Evolutionary conservation across 2,329 filamentous ascomycete species (phyloP), one percentile per base, ranked within the genome.

Genomic region (Fusarium beomiforme): DNA sequence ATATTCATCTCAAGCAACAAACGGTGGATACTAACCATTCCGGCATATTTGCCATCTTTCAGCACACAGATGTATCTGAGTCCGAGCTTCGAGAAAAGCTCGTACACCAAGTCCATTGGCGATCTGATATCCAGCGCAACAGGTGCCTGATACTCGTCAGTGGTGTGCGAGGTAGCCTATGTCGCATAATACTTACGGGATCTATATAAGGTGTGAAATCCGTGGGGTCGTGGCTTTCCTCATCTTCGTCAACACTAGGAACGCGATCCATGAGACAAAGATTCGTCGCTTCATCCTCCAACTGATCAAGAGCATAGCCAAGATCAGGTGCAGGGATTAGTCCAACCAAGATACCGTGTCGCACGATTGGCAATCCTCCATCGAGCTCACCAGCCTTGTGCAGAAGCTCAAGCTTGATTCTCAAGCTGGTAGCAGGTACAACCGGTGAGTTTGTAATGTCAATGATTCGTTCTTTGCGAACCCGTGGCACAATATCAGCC

Each of bases 191-290:
- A 82, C 89, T 76, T 82, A 92, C 91, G 19, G 94, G 93, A 78
- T 99, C 96, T 79, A 99, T 97, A 76, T 92, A 98, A 5, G 88
- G 90, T 1, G 94, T 97, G 69, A 98, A 97, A 77, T 98, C 93
- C 0, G 92, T 94, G 5, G 91, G 92, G 68, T 93, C 90, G 4
- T 82, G 85, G 1, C 83, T 87, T 26, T 90, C 89, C 16, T 90
- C 89, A n/a, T 84, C 84, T 42, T 93, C 91, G 21, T 91, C 88
- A 34, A 87, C 89, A 58, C 83, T 88, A 19, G 86, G 85, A 24
- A 91, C 87, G 21, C 89, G 84, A 5, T 90, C 90, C 94, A 99
- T 98, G 29, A 97, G 83, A 77, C 96, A 98, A 46, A 94, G 81
- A 54, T 87, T 89, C 17, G 88, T 87, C 5, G 89, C 87, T 78